Evolutionary conservation across 495 filamentous ascomycete species (phyloP).

Genomic region (Staphylotrichum tortipilum): DNA sequence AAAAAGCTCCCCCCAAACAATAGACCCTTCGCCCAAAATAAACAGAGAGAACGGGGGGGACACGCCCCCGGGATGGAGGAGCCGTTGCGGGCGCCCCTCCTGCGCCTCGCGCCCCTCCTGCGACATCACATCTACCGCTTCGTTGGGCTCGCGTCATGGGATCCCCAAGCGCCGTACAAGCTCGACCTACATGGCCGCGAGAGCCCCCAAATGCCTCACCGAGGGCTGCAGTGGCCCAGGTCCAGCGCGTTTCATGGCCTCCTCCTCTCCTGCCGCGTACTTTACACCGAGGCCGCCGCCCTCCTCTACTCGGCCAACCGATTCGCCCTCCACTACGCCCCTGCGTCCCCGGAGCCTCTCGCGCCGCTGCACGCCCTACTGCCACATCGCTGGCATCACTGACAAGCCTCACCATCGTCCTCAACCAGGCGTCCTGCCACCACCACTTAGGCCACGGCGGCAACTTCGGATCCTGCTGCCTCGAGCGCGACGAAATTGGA

Average conservation of each 20-base stretch:
- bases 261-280: background rate
- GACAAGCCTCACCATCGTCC: background rate
- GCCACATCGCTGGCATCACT: background rate
- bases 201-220: too few relatives aligned
- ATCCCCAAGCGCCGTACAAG: background rate
- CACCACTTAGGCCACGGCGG: background rate
- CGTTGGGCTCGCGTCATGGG: background rate
- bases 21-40: too few relatives aligned
- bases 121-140: background rate
- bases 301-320: background rate
- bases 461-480: background rate
- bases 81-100: background rate
- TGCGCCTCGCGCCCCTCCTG: background rate
- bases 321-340: background rate
- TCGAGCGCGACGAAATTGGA: too few relatives aligned
- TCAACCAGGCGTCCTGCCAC: constrained; percentile 1
- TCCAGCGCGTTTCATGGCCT: background rate
- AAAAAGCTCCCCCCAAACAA: too few relatives aligned
- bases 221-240: background rate
- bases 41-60: background rate
- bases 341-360: background rate
- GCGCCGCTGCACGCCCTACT: background rate
- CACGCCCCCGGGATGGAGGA: background rate
- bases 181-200: background rate
- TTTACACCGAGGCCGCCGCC: background rate